phyloP scores from a whole-genome alignment of 768 basidiomycete genomes.

The Rhizopogon vulgaris region DNA sequence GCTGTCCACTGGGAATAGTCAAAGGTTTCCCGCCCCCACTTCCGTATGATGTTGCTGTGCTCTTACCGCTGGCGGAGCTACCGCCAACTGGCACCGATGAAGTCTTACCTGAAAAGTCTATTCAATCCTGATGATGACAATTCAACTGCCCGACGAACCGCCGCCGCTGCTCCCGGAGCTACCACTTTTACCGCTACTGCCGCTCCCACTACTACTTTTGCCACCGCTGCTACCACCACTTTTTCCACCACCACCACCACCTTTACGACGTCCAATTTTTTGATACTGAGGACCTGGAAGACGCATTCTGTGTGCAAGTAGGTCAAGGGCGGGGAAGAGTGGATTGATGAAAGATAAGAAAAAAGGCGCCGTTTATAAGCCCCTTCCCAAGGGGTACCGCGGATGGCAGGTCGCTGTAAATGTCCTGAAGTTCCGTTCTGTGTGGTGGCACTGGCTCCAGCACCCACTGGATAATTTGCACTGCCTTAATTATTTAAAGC shows the following conservation, averaged over 20 bases:
- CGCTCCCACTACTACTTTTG: conserved; percentile 4
- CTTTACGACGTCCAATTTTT: conserved; percentile 23
- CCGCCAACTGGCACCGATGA: conserved; percentile 15
- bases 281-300: conserved; percentile 7
- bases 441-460: no score
- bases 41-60: conserved; percentile 26
- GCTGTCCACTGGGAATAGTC: conserved; percentile 38
- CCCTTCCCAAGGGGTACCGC: no score
- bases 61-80: conserved; percentile 16
- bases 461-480: no score
- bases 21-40: conserved; percentile 23
- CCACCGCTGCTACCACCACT: conserved; percentile 13
- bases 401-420: no score
- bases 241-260: conserved; percentile 24
- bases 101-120: background rate
- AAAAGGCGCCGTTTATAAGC: background rate
- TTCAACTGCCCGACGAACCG: background rate
- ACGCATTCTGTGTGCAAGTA: conserved; percentile 9
- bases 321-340: background rate
- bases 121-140: background rate
- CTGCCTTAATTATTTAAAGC: no score
- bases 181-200: conserved; percentile 1
- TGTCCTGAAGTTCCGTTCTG: no score
- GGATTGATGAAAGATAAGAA: no score
- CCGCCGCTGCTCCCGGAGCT: background rate